A percentile compares a stretch with the other conserved stretches of the same genome.
Evolutionary conservation across 345 rosid species (phyloP).

Genomic region (Bruguiera sexangula): DNA sequence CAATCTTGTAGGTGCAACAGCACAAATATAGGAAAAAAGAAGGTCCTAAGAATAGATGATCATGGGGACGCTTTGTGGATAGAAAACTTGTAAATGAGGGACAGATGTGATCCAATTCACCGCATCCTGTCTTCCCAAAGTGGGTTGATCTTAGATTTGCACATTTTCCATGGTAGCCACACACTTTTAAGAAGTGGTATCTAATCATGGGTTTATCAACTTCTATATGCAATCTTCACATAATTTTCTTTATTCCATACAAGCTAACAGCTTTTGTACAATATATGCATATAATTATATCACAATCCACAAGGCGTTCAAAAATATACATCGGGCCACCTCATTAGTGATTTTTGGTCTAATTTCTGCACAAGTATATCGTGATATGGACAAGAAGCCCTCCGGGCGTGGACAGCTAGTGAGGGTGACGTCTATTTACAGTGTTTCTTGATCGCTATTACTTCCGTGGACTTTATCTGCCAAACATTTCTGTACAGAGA

Average conservation of each 20-base stretch:
- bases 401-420: neutral
- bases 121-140: too few relatives aligned
- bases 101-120: too few relatives aligned
- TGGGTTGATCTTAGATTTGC: too few relatives aligned
- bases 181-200: too few relatives aligned
- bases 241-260: constrained; percentile 1
- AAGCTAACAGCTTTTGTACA: constrained; percentile 24
- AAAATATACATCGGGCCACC: constrained; percentile 18
- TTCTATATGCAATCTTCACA: constrained; percentile 6
- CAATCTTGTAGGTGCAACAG: constrained; percentile 31
- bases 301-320: constrained; percentile 15
- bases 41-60: neutral
- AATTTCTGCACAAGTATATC: constrained; percentile 15
- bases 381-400: constrained; percentile 5
- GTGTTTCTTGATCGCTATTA: neutral
- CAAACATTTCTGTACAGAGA: constrained; percentile 12
- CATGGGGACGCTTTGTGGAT: neutral
- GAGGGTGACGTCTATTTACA: neutral
- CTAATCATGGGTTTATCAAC: too few relatives aligned
- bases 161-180: too few relatives aligned
- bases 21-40: neutral
- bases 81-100: too few relatives aligned
- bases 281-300: constrained; percentile 6
- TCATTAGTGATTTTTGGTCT: constrained; percentile 5
- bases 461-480: constrained; percentile 2